Base-by-base conservation (phyloP, 2,329 filamentous ascomycete genomes). In the Nemania sp. region DNA sequence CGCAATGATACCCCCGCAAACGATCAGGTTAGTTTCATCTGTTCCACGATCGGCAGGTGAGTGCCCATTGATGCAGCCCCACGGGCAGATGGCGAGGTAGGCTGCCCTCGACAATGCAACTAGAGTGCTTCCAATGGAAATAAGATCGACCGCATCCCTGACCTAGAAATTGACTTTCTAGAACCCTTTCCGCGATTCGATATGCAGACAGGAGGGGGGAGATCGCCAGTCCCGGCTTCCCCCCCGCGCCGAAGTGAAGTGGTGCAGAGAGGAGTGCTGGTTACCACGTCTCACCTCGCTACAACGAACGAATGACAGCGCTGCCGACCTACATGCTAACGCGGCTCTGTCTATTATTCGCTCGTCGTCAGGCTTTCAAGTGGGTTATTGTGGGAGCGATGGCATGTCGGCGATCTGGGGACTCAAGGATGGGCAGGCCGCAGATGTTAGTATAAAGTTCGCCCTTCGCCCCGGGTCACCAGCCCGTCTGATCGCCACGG, bases 41-140 rank as follows among this genome's bases (percentile, higher is more conserved):
- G 37, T 45, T 63, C 63, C 55, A 55, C 11, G 54, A 63, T 65
- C 57, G 63, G 63, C 60, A 65, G 63, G 63, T 65, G 57, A 55
- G 48, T 45, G 45, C 54, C 54, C 57, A 53, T 63, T 20, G 37
- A 53, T 50, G 43, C 25, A 51, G 54, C 47, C 25, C 18, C 47
- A 18, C 21, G 20, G 50, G 25, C 18, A 35, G 20, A 51, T 49
- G 39, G 48, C 54, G 42, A 58, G 32, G 39, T 51, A 55, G 34
- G 43, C 42, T 40, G 46, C 51, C 11, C 42, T 57, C 47, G 15
- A 34, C 9, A 51, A 35, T 59, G 51, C 20, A 53, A 52, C 42
- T 18, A 52, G 40, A 34, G 37, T 11, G 25, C 39, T 40, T 45
- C 50, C 53, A 37, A 60, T 32, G 52, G 49, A 52, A 57, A 59